A percentile compares a stretch with the other conserved stretches of the same genome.
These are phyloP conservation scores for Penicillium brasilianum DNA, from an alignment of 2,329 filamentous ascomycete species.

Conservation along the genomic window DNA sequence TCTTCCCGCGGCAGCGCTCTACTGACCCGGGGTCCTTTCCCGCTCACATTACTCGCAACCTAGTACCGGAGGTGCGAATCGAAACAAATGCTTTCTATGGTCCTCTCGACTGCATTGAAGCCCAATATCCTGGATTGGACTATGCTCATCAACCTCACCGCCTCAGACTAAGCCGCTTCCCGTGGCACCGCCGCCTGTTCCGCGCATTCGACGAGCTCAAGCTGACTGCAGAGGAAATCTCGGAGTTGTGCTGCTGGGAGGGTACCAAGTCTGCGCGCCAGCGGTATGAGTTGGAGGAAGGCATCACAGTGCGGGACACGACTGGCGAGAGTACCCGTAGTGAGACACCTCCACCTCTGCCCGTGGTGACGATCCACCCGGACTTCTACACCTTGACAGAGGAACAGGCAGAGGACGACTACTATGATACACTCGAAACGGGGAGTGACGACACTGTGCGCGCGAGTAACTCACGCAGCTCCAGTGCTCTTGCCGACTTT, in stretches of 20 bases:
- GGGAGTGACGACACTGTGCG: conserved; percentile 32
- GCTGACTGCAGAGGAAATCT: conserved; percentile 64
- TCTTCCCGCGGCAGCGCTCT: conserved; percentile 62
- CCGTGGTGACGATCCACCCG: conserved; percentile 40
- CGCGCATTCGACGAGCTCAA: conserved; percentile 64
- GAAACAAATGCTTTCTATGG: conserved; percentile 70
- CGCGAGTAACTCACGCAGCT: conserved; percentile 27
- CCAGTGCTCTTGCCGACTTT: conserved; percentile 32
- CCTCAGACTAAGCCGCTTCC: conserved; percentile 65
- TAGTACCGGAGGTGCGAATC: conserved; percentile 68
- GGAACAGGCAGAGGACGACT: conserved; percentile 29
- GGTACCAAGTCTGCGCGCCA: conserved; percentile 55
- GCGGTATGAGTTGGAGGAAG: conserved; percentile 59
- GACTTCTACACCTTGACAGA: conserved; percentile 28
- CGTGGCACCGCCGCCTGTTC: conserved; percentile 65
- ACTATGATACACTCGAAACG: conserved; percentile 32
- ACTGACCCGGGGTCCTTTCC: conserved; percentile 64
- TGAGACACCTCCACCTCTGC: conserved; percentile 51
- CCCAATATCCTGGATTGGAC: conserved; percentile 69
- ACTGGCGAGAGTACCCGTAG: conserved; percentile 62
- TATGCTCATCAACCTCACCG: conserved; percentile 67
- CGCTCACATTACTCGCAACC: conserved; percentile 63
- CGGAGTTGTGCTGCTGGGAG: conserved; percentile 65
- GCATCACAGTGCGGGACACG: conserved; percentile 64
- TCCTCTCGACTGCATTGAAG: conserved; percentile 66